Evolutionary conservation across 2,329 filamentous ascomycete genomes (phyloP), one percentile per base, ranked within the genome.

Genomic region (Hypoxylon sp.): DNA sequence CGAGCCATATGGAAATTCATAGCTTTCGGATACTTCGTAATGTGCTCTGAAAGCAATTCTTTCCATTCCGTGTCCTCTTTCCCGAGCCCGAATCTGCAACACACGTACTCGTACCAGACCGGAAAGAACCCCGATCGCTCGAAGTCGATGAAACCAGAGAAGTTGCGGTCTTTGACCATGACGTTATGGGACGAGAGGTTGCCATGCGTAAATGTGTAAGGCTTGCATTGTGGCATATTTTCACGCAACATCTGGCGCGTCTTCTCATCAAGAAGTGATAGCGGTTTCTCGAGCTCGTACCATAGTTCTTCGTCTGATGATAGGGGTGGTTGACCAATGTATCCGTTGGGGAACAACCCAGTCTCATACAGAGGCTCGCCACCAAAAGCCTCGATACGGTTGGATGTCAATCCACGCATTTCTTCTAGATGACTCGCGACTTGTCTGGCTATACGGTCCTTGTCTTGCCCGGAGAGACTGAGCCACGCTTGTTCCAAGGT

Each of bases 121-220:
- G 46, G 60, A 23, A 57, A 37, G 46, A 57, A 57, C 2, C 52
- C 52, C 8, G 52, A 45, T 4, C 29, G 25, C 25, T 63, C 52
- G 32, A 63, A 53, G 60, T 41, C 60, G 27, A 63, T 23, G 23
- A 63, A 51, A 1, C 53, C 60, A 7, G 52, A 48, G 21, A 63
- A 50, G 14, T 56, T 34, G 14, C 43, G 43, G 27, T 46, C 60
- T 25, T 57, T 48, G 46, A 57, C 46, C 27, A 57, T 48, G 45
- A 63, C 39, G 34, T 57, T 63, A 14, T 25, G 23, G 21, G 5
- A 29, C 4, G 52, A 19, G 27, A 57, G 46, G 25, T 57, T 29
- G 5, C 52, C 52, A 25, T 57, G 60, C 5, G 52, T 63, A 29
- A 57, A 63, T 11, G 34, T 41, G 27, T 57, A 63, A 1, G 53